Evolutionary conservation across 1,139 yeast species (phyloP).

Genomic region (Lodderomyces margitis): DNA sequence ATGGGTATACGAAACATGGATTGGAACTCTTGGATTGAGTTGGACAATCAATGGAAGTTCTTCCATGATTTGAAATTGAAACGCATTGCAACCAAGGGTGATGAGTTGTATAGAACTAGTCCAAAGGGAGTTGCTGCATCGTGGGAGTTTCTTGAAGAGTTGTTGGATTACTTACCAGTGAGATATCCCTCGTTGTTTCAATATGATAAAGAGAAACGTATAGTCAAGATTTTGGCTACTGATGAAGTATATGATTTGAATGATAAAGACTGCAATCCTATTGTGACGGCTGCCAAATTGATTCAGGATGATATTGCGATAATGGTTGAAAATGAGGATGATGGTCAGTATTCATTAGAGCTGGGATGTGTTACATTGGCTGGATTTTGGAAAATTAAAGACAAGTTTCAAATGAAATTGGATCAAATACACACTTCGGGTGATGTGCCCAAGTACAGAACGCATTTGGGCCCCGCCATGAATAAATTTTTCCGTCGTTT

Average conservation of each 20-base stretch:
- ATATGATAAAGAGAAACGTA: slow-evolving; percentile 41
- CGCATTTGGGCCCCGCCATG: slow-evolving; percentile 60
- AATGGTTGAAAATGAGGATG: slow-evolving; percentile 52
- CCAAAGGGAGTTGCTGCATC: slow-evolving; percentile 56
- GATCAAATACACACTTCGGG: slow-evolving; percentile 60
- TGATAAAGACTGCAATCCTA: slow-evolving; percentile 42
- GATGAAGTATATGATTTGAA: slow-evolving; percentile 38
- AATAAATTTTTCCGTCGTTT: slow-evolving; percentile 59
- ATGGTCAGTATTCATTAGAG: slow-evolving; percentile 54
- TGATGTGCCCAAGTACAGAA: slow-evolving; percentile 62
- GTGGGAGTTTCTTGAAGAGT: slow-evolving; percentile 53
- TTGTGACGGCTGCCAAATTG: slow-evolving; percentile 54
- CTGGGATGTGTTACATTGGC: slow-evolving; percentile 64
- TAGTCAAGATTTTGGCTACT: slow-evolving; percentile 52
- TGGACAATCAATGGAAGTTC: slow-evolving; percentile 61
- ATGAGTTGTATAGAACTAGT: slow-evolving; percentile 49
- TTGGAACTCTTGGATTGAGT: slow-evolving; percentile 59
- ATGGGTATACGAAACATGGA: slow-evolving; percentile 69
- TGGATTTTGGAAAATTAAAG: slow-evolving; percentile 63
- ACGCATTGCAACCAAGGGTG: slow-evolving; percentile 46
- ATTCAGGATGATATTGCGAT: slow-evolving; percentile 70
- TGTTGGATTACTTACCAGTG: slow-evolving; percentile 50
- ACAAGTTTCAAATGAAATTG: slow-evolving; percentile 53
- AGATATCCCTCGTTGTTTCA: slow-evolving; percentile 58
- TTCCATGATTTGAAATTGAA: slow-evolving; percentile 52